These are phyloP conservation scores for Clohesyomyces aquaticus DNA, from an alignment of 495 filamentous ascomycete species.

Conservation along the genomic window DNA sequence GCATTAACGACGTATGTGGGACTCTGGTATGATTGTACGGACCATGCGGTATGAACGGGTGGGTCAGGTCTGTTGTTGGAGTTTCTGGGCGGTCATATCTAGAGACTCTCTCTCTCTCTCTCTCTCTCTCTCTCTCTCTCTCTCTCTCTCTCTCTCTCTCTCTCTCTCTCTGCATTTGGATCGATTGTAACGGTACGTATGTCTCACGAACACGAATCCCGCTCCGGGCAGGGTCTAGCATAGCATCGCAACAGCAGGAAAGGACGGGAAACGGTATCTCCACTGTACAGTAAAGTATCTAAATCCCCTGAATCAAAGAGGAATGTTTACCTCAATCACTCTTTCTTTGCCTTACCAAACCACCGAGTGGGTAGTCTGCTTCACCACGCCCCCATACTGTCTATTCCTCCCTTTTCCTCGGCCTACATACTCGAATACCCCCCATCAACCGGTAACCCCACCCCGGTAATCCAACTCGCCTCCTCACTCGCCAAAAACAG, in stretches of 20 bases:
- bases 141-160: neutral
- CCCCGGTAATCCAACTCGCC: slow-evolving; percentile 43
- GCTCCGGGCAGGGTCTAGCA: no score
- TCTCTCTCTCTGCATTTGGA: neutral
- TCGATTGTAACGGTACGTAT: neutral
- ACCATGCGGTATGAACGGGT: no score
- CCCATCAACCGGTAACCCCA: slow-evolving; percentile 43
- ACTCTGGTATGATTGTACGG: neutral
- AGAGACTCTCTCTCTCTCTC: neutral
- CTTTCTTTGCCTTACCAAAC: neutral
- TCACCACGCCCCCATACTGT: neutral
- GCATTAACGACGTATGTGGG: neutral
- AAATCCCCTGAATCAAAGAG: neutral
- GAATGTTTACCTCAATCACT: no score
- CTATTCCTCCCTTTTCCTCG: neutral
- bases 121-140: slow-evolving; percentile 2
- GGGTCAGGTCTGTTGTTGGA: no score
- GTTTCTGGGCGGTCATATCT: no score
- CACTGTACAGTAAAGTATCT: neutral
- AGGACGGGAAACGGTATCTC: neutral
- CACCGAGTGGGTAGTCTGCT: neutral
- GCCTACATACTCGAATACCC: slow-evolving; percentile 34
- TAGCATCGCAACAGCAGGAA: no score
- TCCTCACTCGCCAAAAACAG: slow-evolving; percentile 45
- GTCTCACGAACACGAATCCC: neutral